phyloP scores from a whole-genome alignment of 2,329 filamentous ascomycete genomes.

The Graphiopsis chlorocephala region DNA sequence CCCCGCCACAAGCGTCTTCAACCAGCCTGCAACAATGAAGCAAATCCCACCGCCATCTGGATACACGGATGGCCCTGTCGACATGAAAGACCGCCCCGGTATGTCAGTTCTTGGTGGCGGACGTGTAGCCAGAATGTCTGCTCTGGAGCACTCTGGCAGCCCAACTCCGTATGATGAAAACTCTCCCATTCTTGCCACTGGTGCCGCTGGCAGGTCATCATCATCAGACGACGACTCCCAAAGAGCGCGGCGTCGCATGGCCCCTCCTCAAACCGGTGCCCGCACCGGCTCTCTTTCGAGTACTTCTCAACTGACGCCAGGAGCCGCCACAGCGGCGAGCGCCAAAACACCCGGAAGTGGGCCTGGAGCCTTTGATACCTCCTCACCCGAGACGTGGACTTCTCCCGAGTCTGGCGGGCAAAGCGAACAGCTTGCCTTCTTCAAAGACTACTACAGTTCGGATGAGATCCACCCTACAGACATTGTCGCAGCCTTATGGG shows the following conservation, averaged over 20 bases:
- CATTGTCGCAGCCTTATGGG: constrained; percentile 88
- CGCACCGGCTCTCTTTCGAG: constrained; percentile 89
- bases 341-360: background rate
- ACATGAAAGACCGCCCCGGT: constrained; percentile 42
- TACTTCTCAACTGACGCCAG: constrained; percentile 60
- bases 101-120: constrained; percentile 80
- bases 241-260: constrained; percentile 37
- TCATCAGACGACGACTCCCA: constrained; percentile 7
- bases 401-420: constrained; percentile 79
- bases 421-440: constrained; percentile 91
- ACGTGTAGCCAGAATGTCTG: constrained; percentile 92
- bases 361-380: background rate
- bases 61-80: constrained; percentile 40
- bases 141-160: constrained; percentile 72
- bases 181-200: constrained; percentile 13
- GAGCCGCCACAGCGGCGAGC: constrained; percentile 49
- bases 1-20: constrained; percentile 74
- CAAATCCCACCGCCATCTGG: constrained; percentile 37
- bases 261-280: constrained; percentile 55
- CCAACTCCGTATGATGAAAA: constrained; percentile 34
- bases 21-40: constrained; percentile 72
- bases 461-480: constrained; percentile 93
- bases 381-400: constrained; percentile 59
- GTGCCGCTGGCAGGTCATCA: background rate
- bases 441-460: constrained; percentile 98